Conservation (phyloP, 1,284 basidiomycete genomes). For the Tilletiopsis washingtonensis region DNA sequence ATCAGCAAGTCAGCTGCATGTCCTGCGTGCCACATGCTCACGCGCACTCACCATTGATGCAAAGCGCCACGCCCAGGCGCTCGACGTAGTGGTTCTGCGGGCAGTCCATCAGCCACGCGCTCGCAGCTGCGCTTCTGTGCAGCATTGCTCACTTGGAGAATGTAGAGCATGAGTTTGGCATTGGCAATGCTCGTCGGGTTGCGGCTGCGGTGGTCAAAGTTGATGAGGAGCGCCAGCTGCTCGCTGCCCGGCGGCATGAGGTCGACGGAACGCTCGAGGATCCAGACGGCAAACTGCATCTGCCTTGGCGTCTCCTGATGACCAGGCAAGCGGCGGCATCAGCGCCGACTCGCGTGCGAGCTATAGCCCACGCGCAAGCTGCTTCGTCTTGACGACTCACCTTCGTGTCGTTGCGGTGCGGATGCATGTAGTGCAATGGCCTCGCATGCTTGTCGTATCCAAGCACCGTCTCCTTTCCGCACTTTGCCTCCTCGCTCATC, state of each 20-base stretch:
- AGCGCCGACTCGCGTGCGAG: background rate
- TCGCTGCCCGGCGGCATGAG: slow-evolving; percentile 48
- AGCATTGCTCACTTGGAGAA: slow-evolving; percentile 15
- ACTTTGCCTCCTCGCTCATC: slow-evolving; percentile 43
- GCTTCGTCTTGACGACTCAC: slow-evolving; percentile 37
- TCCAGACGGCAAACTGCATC: slow-evolving; percentile 50
- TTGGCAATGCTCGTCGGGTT: slow-evolving; percentile 37
- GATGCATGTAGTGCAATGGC: slow-evolving; percentile 49
- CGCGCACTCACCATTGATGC: slow-evolving; percentile 37
- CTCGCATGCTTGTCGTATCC: slow-evolving; percentile 48
- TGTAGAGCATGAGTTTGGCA: slow-evolving; percentile 45
- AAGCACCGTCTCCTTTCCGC: slow-evolving; percentile 48
- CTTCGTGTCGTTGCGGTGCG: slow-evolving; percentile 41
- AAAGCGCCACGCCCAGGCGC: slow-evolving; percentile 47
- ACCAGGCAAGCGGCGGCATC: background rate
- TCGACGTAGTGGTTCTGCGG: slow-evolving; percentile 45
- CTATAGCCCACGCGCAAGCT: slow-evolving; percentile 22
- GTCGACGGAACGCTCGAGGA: slow-evolving; percentile 47
- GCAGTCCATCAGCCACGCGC: too few relatives aligned
- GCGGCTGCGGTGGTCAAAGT: slow-evolving; percentile 35
- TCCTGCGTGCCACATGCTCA: slow-evolving; percentile 10
- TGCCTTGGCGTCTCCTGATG: slow-evolving; percentile 39
- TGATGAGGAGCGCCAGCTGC: slow-evolving; percentile 40
- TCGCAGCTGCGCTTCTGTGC: too few relatives aligned
- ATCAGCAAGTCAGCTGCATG: slow-evolving; percentile 12